Evolutionary conservation across 768 basidiomycete species (phyloP), one percentile per base, ranked within the genome.

Genomic region (Tephrocybe rancida): DNA sequence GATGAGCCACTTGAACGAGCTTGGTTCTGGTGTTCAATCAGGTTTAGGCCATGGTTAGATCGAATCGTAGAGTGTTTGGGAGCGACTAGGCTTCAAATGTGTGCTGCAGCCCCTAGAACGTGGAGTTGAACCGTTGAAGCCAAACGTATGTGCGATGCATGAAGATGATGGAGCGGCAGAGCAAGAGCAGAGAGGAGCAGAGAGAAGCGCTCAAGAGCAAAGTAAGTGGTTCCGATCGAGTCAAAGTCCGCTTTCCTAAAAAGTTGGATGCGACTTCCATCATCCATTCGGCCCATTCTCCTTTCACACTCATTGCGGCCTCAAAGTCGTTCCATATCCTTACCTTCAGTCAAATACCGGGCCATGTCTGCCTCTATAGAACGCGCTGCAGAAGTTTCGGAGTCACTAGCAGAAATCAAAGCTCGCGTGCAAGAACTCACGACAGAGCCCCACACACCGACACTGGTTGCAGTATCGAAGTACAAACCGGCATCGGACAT

Each of bases 401-500:
- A 81, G 52, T 77, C 79, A 16, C 74, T 92, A 2, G 57, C 69
- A 2, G 82, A 82, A 56, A 76, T 89, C 61, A 70, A 73, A 35
- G 65, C 66, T 9, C 78, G 83, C 32, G 77, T 90, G 30, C 61
- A 70, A 26, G 60, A 65, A 2, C 65, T 69, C 27, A 56, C 68
- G 42, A 61, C 65, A 11, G 37, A 51, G 7, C 29, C 57, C 14
- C 48, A 61, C n/a, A 7, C 56, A 8, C 67, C 77, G 18, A 74
- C 67, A 9, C 67, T 98, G 11, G 87, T 98, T 16, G 92, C 95
- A 3, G 95, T 98, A 5, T 96, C 94, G 10, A 98, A 98, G 71
- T 83, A 87, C 65, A 98, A 98, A 67, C 92, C 96, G 4, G 82
- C 88, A 3, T 83, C 85, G 8, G 96, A 98, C 69, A 85, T 98